Percentiles rank a stretch among this genome's conserved stretches.
Evolutionary conservation across 768 basidiomycete species (phyloP).

Genomic region (Kondoa malvinella): DNA sequence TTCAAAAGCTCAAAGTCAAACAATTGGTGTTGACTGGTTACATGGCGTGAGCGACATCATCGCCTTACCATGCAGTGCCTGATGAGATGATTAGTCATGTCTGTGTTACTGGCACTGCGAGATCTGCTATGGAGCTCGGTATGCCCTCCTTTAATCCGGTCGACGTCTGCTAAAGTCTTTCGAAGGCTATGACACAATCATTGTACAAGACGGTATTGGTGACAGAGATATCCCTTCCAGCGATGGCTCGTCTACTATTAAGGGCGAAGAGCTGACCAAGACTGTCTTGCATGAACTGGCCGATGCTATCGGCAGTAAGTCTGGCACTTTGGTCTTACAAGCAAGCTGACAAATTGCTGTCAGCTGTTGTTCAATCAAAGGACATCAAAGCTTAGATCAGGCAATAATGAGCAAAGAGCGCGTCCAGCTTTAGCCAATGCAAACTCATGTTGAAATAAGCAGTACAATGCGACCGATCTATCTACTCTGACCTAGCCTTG

Average conservation of each 20-base stretch:
- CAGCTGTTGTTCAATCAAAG: not conserved
- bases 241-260: not conserved
- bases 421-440: too few species aligned
- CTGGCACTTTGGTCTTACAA: not conserved
- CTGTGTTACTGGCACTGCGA: conserved; percentile 21
- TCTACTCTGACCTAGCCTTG: too few species aligned
- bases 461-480: too few species aligned
- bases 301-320: not conserved
- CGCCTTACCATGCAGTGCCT: not conserved
- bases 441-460: too few species aligned
- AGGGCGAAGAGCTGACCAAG: not conserved
- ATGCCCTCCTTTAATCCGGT: too few species aligned
- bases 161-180: too few species aligned
- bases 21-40: conserved; percentile 21
- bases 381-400: not conserved
- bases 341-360: not conserved
- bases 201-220: conserved; percentile 21
- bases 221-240: not conserved
- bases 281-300: not conserved
- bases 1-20: conserved; percentile 12
- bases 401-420: too few species aligned
- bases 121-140: conserved; percentile 18
- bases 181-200: conserved; percentile 18
- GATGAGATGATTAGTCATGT: not conserved
- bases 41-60: conserved; percentile 9